Base-by-base conservation (phyloP, 2,329 filamentous ascomycete genomes). In the Fusarium armeniacum region DNA sequence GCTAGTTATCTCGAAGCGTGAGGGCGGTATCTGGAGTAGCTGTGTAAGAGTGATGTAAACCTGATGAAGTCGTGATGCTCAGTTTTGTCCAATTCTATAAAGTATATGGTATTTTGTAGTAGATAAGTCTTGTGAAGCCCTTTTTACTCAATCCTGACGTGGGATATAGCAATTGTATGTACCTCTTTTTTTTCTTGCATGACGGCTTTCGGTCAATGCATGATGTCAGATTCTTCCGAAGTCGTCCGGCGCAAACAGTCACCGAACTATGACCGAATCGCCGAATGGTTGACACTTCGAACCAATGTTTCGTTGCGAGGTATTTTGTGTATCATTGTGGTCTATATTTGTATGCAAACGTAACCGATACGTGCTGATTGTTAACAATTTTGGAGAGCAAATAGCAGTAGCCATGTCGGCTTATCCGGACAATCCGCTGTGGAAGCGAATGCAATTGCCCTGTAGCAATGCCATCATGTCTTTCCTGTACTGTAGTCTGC, bases 221-320 rank as follows among this genome's bases (percentile, higher is more conserved):
- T 74, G 72, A 75, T 75, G 69, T 73, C 70, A 74, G 73, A 51
- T 57, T 58, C 53, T 71, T 67, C 68, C 70, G 67, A 70, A 63
- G 67, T 52, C 50, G 72, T 72, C 65, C 60, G 67, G 49, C 35
- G 68, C 46, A 56, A 56, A 56, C 65, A 57, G 59, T 77, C 56
- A 65, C 76, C 76, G 76, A 78, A 70, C 73, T 75, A 77, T 76
- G 73, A 62, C 76, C 76, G 64, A 75, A 55, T 61, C 54, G 43
- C 58, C 69, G 43, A 35, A 38, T 47, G 52, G 40, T 55, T 36
- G 24, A 35, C 26, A 52, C n/a, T 43, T 52, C 22, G 32, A 50
- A 30, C n/a, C 50, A 53, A 53, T 43, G 26, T 22, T 50, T 65
- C 33, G 33, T 16, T 40, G 32, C 6, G 24, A 51, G 18, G 6